Percentiles rank a stretch among this genome's conserved stretches.
phyloP scores from a whole-genome alignment of 495 filamentous ascomycete genomes.

The Penicillium coprophilum region DNA sequence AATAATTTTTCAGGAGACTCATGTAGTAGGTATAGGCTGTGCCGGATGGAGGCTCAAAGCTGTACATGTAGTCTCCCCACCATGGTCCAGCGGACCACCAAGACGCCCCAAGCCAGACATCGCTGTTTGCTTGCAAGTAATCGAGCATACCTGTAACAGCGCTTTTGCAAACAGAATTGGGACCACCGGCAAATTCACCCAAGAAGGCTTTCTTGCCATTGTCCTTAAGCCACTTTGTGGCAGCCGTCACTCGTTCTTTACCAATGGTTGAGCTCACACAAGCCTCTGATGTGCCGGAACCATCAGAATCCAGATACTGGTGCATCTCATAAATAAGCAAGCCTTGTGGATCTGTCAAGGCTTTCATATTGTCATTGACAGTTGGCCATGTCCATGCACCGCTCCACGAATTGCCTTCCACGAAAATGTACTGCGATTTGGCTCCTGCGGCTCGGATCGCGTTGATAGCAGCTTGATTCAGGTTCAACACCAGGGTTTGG shows the following conservation, averaged over 20 bases:
- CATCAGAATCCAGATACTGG: conserved; percentile 37
- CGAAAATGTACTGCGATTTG: conserved; percentile 65
- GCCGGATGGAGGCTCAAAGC: conserved; percentile 56
- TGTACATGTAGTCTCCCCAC: conserved; percentile 57
- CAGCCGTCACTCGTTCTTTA: conserved; percentile 55
- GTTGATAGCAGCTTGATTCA: conserved; percentile 71
- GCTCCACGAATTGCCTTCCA: conserved; percentile 65
- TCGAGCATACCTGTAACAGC: conserved; percentile 62
- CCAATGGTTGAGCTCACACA: conserved; percentile 64
- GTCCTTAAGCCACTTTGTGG: conserved; percentile 64
- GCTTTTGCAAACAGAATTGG: conserved; percentile 58
- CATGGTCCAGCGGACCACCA: conserved; percentile 67
- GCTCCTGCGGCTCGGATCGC: conserved; percentile 64
- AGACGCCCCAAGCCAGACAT: conserved; percentile 65
- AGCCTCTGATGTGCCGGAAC: conserved; percentile 53
- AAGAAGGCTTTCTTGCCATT: conserved; percentile 64
- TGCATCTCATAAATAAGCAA: conserved; percentile 13
- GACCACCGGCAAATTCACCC: conserved; percentile 69
- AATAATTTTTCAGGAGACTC: conserved; percentile 26
- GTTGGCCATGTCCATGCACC: conserved; percentile 56
- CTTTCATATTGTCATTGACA: conserved; percentile 49
- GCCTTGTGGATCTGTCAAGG: conserved; percentile 53
- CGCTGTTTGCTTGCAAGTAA: conserved; percentile 54
- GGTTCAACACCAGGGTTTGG: conserved; percentile 59
- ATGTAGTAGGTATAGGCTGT: conserved; percentile 41